These are phyloP conservation scores for Aspergillus nanangensis DNA, from an alignment of 495 filamentous ascomycete genomes.

Conservation along the genomic window DNA sequence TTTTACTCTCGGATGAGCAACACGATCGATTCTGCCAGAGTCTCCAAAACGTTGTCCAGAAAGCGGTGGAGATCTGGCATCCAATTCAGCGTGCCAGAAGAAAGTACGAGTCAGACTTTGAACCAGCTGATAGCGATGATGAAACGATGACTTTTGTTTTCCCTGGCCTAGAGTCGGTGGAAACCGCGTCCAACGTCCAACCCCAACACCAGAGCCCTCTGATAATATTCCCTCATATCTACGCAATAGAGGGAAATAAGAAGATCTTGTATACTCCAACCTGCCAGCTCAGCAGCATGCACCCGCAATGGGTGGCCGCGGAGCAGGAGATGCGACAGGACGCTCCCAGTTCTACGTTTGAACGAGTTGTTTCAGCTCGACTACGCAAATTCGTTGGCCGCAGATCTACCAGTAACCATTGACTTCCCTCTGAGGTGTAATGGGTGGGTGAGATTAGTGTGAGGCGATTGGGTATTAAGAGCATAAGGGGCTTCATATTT, in stretches of 20 bases:
- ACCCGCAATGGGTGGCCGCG: conserved; percentile 3
- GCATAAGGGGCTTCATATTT: not conserved
- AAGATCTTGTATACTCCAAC: conserved; percentile 1
- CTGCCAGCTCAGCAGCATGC: not conserved
- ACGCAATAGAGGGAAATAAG: not conserved
- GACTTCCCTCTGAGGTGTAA: not conserved
- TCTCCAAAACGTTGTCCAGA: conserved; percentile 13
- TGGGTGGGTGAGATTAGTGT: not conserved
- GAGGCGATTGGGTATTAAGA: not conserved
- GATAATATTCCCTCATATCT: conserved; percentile 1
- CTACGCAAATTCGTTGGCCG: not conserved
- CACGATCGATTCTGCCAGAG: conserved; percentile 5
- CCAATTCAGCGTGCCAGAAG: conserved; percentile 9
- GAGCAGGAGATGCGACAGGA: conserved; percentile 2
- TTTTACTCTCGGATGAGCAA: conserved; percentile 11
- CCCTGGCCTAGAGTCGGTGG: not conserved
- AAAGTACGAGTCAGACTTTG: conserved; percentile 18
- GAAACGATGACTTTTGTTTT: conserved; percentile 7
- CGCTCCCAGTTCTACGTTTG: not conserved
- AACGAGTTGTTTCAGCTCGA: not conserved
- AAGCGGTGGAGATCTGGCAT: conserved; percentile 13
- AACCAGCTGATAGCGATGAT: conserved; percentile 7
- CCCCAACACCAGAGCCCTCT: not conserved
- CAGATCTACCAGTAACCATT: not conserved
- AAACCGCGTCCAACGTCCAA: not conserved